phyloP scores from a whole-genome alignment of 2,329 filamentous ascomycete genomes.

The Penicillium psychrosexuale region DNA sequence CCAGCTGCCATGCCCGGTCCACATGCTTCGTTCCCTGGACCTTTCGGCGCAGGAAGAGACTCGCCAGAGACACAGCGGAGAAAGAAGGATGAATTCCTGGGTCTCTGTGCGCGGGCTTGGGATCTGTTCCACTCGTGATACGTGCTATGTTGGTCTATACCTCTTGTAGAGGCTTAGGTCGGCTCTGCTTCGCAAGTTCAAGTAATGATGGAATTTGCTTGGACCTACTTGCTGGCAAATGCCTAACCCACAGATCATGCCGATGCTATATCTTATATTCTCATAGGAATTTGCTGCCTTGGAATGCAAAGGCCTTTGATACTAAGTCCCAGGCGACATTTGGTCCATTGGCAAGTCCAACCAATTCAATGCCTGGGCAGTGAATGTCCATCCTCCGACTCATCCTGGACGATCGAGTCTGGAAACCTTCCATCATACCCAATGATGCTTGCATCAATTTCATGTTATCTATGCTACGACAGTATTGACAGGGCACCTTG shows the following conservation, averaged over 20 bases:
- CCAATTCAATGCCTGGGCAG: background rate
- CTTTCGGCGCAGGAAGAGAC: slow-evolving; percentile 77
- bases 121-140: slow-evolving; percentile 89
- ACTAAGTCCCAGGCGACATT: background rate
- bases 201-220: slow-evolving; percentile 10
- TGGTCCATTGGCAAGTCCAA: background rate
- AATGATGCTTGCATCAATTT: slow-evolving; percentile 25
- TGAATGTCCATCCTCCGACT: slow-evolving; percentile 1
- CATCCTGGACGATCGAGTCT: slow-evolving; percentile 15
- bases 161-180: background rate
- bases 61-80: slow-evolving; percentile 76
- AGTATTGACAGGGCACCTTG: slow-evolving; percentile 8
- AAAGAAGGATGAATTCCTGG: slow-evolving; percentile 91
- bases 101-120: slow-evolving; percentile 85
- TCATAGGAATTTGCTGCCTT: background rate
- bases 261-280: background rate
- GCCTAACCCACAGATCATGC: background rate
- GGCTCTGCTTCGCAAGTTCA: background rate
- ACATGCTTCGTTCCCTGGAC: slow-evolving; percentile 54
- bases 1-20: slow-evolving; percentile 31
- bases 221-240: background rate
- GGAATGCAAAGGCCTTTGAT: background rate
- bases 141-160: background rate
- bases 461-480: slow-evolving; percentile 19
- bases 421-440: slow-evolving; percentile 4